phyloP scores from a whole-genome alignment of 352 stramenopile genomes.

The Peronospora belbahrii region DNA sequence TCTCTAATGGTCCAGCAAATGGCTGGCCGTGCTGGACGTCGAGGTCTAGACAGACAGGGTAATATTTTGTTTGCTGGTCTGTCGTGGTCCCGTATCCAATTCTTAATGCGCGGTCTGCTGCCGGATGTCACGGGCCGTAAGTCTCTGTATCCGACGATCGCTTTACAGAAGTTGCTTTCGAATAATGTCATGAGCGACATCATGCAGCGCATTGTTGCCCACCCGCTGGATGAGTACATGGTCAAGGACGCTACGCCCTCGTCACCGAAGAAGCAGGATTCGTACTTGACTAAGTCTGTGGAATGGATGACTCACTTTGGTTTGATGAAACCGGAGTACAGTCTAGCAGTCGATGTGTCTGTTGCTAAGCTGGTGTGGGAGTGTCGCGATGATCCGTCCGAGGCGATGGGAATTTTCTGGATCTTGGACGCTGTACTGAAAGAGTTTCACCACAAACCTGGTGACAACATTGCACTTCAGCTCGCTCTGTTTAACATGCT shows the following conservation, averaged over 20 bases:
- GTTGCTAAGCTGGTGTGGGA: slow-evolving; percentile 82
- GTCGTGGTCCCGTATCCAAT: slow-evolving; percentile 92
- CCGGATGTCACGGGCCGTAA: slow-evolving; percentile 90
- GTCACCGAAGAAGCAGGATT: slow-evolving; percentile 34
- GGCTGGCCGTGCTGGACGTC: slow-evolving; percentile 94
- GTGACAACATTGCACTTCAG: slow-evolving; percentile 75
- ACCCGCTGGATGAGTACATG: slow-evolving; percentile 82
- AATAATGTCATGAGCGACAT: slow-evolving; percentile 87
- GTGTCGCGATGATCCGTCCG: slow-evolving; percentile 69
- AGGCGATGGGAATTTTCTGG: slow-evolving; percentile 76
- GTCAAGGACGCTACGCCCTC: slow-evolving; percentile 22
- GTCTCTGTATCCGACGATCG: slow-evolving; percentile 89
- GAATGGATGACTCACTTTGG: slow-evolving; percentile 89
- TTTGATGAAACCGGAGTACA: slow-evolving; percentile 61
- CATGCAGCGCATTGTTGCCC: slow-evolving; percentile 80
- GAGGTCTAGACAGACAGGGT: slow-evolving; percentile 96
- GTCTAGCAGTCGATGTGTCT: slow-evolving; percentile 59
- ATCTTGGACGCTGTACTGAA: slow-evolving; percentile 67
- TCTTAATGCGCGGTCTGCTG: slow-evolving; percentile 94
- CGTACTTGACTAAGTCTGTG: slow-evolving; percentile 85
- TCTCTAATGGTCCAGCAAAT: slow-evolving; percentile 99
- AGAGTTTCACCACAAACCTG: slow-evolving; percentile 82
- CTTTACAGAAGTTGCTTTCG: slow-evolving; percentile 88
- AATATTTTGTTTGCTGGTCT: slow-evolving; percentile 95
- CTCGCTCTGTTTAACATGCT: slow-evolving; percentile 84